These are phyloP conservation scores for Chaetoceros muelleri DNA, from an alignment of 108 stramenopile genomes.

Conservation along the genomic window DNA sequence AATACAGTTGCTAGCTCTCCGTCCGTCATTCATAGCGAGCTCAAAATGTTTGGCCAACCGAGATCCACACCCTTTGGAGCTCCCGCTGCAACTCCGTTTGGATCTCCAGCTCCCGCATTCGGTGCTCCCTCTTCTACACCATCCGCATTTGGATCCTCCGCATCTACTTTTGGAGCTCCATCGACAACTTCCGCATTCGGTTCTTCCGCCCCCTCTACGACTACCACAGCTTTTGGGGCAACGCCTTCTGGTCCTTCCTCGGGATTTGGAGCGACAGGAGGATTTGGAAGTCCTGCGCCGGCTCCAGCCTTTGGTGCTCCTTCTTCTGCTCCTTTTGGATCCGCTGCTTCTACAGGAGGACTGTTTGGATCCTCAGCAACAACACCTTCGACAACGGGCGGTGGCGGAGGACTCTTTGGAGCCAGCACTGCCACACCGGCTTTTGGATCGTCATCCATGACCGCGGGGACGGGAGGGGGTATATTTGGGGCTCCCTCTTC, in stretches of 20 bases:
- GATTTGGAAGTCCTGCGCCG: slow-evolving; percentile 25
- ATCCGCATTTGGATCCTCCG: slow-evolving; percentile 17
- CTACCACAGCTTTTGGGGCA: slow-evolving; percentile 17
- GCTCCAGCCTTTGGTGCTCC: slow-evolving; percentile 13
- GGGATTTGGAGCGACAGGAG: slow-evolving; percentile 6
- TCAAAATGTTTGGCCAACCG: slow-evolving; percentile 31
- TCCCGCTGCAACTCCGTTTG: slow-evolving; percentile 29
- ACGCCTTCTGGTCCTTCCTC: slow-evolving; percentile 19
- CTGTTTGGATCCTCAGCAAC: slow-evolving; percentile 27
- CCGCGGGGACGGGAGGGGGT: slow-evolving; percentile 1
- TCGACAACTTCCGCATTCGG: slow-evolving; percentile 20
- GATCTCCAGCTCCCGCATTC: slow-evolving; percentile 45
- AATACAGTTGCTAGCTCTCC: too few species aligned
- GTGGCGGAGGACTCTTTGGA: slow-evolving; percentile 12
- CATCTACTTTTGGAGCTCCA: slow-evolving; percentile 35
- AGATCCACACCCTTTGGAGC: slow-evolving; percentile 26
- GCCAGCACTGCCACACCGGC: slow-evolving; percentile 5
- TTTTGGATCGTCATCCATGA: slow-evolving; percentile 14
- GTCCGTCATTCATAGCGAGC: too few species aligned
- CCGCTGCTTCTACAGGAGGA: slow-evolving; percentile 26
- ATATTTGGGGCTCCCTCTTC: slow-evolving; percentile 27
- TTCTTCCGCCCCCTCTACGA: slow-evolving; percentile 14
- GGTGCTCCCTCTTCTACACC: slow-evolving; percentile 31
- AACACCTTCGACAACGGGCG: too few species aligned
- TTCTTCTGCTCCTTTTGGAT: slow-evolving; percentile 20